These are phyloP conservation scores for Aechmea fasciata DNA, from an alignment of 176 grass and related monocot species.

Conservation along the genomic window DNA sequence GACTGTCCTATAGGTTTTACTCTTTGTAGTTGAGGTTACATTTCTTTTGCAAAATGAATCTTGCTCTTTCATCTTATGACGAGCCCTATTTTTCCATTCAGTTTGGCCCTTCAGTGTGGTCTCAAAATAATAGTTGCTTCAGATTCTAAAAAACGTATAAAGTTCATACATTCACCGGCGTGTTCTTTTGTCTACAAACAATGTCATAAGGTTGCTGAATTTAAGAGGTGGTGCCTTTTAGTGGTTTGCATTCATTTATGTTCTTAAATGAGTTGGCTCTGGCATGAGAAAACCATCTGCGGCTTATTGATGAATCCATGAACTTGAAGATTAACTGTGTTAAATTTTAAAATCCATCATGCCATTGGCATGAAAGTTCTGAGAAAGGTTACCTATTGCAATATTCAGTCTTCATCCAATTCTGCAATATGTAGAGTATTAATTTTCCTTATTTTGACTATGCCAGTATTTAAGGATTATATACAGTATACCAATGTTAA, in stretches of 20 bases:
- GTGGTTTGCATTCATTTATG: background rate
- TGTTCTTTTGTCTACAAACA: background rate
- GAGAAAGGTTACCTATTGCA: background rate
- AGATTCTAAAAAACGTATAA: background rate
- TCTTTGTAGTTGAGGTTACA: background rate
- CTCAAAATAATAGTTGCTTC: background rate
- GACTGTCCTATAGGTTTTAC: background rate
- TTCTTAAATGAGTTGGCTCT: background rate
- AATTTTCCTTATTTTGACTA: constrained; percentile 2
- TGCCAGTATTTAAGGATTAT: constrained; percentile 66
- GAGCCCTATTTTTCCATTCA: background rate
- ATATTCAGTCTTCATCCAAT: background rate
- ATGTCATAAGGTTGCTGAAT: background rate
- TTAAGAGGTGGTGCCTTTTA: background rate
- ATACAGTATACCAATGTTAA: too few species aligned
- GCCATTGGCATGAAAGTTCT: background rate
- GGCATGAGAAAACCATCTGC: background rate
- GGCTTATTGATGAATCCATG: background rate
- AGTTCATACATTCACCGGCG: background rate
- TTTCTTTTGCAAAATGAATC: background rate
- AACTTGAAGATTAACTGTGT: background rate
- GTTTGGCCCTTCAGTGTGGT: background rate
- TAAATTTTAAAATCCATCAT: background rate
- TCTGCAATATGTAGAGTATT: background rate
- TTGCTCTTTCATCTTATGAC: background rate